Base-by-base conservation (phyloP, 257 asterid genomes). In the Solanum paucissectum region DNA sequence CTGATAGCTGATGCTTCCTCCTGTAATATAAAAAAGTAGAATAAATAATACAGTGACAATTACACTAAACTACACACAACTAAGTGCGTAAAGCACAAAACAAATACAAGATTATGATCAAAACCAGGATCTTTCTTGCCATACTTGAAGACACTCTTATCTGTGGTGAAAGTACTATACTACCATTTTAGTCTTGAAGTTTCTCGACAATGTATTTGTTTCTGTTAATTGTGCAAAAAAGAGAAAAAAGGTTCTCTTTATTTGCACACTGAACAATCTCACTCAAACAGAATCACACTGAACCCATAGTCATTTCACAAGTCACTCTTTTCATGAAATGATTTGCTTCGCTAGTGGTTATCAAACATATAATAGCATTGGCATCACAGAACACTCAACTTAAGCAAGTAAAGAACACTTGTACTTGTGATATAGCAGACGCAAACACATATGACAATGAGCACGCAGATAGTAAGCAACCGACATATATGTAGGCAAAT, bases 1-100 rank as follows among this genome's bases (percentile, higher is more conserved):
- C 92, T 91, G 68, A 94, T 92, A 4, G 95, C 93, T 20, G 93
- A 14, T 14, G 98, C 95, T 89, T 95, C 98, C 96, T 94, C 99
- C 99, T 96, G 55, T 23, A 23, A 38, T 36, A 84, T 42, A 10
- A 1, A 33, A 12, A 23, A n/a, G 58, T 12, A 40, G 36, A 40
- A 60, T 40, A 23, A 76, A 9, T 76, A 76, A 40, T 76, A 76
- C 34, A 38, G 83, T 76, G 44, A 76, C 36, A 23, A n/a, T 13
- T 38, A 40, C 23, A n/a, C 2, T n/a, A n/a, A 38, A 40, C 34
- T 14, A 76, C 34, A 7, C 23, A 3, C 12, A 76, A 12, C 2
- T 7, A n/a, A n/a, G 3, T n/a, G 36, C 36, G 16, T 1, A 38
- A 75, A 23, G 83, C 76, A 8, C 27, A 72, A 38, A 72, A 33